Evolutionary conservation across 169 alveolate genomes (phyloP).

Genomic region (Besnoitia besnoiti): DNA sequence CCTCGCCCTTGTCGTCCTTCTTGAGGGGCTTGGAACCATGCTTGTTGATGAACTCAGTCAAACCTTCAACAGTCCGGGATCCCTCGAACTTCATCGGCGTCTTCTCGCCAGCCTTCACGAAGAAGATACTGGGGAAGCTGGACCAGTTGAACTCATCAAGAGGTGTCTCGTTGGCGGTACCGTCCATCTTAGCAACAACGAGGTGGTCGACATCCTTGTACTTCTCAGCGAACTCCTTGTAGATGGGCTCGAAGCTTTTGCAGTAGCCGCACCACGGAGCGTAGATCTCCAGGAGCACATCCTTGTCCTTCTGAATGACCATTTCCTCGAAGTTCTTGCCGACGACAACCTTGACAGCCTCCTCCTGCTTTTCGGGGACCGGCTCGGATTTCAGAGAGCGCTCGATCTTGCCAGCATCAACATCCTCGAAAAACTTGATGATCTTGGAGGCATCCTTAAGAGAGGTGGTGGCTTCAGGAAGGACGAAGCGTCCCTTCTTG

Average conservation of each 20-base stretch:
- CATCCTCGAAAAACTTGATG: slow-evolving; percentile 81
- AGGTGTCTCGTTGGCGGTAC: slow-evolving; percentile 88
- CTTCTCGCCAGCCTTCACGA: slow-evolving; percentile 70
- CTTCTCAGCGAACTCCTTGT: slow-evolving; percentile 78
- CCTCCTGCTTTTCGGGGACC: slow-evolving; percentile 85
- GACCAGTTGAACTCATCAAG: slow-evolving; percentile 67
- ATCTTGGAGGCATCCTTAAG: slow-evolving; percentile 71
- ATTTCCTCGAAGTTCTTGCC: slow-evolving; percentile 65
- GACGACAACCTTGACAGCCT: slow-evolving; percentile 81
- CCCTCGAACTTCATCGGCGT: slow-evolving; percentile 74
- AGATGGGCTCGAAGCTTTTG: slow-evolving; percentile 90
- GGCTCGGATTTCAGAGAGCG: slow-evolving; percentile 89
- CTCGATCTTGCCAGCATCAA: slow-evolving; percentile 81
- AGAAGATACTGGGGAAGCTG: slow-evolving; percentile 75
- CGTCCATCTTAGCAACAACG: slow-evolving; percentile 92
- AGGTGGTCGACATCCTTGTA: slow-evolving; percentile 79
- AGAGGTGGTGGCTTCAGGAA: slow-evolving; percentile 67
- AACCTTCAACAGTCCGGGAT: slow-evolving; percentile 55
- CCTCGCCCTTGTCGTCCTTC: slow-evolving; percentile 59
- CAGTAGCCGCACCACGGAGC: slow-evolving; percentile 99
- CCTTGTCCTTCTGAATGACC: slow-evolving; percentile 85
- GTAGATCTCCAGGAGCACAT: slow-evolving; percentile 93
- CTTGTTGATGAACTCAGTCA: slow-evolving; percentile 68
- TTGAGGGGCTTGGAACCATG: slow-evolving; percentile 70
- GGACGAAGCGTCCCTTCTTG: slow-evolving; percentile 58